Percentiles rank a stretch among this genome's conserved stretches.
These are phyloP conservation scores for Candida sphagnicola DNA, from an alignment of 805 yeast genomes.

Conservation along the genomic window DNA sequence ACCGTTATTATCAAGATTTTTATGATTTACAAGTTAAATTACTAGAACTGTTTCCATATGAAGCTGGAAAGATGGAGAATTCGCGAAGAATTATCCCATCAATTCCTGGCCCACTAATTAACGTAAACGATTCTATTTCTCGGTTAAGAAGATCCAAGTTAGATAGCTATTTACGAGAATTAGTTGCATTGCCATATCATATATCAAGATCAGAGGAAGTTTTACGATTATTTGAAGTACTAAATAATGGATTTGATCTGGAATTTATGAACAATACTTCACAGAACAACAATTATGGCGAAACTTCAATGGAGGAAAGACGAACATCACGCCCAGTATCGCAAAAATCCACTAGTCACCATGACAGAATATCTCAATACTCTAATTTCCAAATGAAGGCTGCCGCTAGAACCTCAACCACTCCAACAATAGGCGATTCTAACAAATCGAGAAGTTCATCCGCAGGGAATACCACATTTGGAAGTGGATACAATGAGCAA, in stretches of 20 bases:
- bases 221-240: slow-evolving; percentile 62
- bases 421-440: slow-evolving; percentile 18
- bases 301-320: slow-evolving; percentile 9
- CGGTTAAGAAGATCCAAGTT: slow-evolving; percentile 52
- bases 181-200: slow-evolving; percentile 70
- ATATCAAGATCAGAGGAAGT: slow-evolving; percentile 70
- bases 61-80: slow-evolving; percentile 83
- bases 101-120: slow-evolving; percentile 93
- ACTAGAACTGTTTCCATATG: slow-evolving; percentile 81
- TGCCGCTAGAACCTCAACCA: slow-evolving; percentile 18
- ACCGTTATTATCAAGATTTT: slow-evolving; percentile 92
- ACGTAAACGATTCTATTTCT: slow-evolving; percentile 71
- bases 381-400: slow-evolving; percentile 22
- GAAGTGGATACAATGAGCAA: slow-evolving; percentile 12
- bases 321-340: slow-evolving; percentile 34
- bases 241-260: slow-evolving; percentile 57
- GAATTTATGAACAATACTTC: slow-evolving; percentile 28
- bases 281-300: background rate
- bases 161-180: slow-evolving; percentile 49
- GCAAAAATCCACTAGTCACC: slow-evolving; percentile 42
- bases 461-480: slow-evolving; percentile 1
- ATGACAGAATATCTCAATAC: slow-evolving; percentile 51
- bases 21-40: slow-evolving; percentile 87
- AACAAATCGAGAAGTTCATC: slow-evolving; percentile 15
- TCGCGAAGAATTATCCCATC: slow-evolving; percentile 80